These are phyloP conservation scores for Capronia coronata DNA, from an alignment of 2,329 filamentous ascomycete genomes.

Conservation along the genomic window DNA sequence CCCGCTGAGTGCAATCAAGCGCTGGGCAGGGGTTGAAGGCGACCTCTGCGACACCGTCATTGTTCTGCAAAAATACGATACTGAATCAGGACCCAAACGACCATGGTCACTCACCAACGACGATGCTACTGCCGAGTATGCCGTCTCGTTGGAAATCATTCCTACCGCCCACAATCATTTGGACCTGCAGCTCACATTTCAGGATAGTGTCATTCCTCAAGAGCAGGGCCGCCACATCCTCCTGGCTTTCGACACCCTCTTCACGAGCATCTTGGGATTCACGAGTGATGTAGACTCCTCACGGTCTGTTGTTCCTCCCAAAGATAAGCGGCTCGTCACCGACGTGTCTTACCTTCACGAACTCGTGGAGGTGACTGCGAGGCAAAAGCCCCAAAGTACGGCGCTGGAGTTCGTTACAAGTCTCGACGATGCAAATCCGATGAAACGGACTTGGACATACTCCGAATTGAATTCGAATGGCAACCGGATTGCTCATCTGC, in stretches of 20 bases:
- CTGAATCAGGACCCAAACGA: slow-evolving; percentile 21
- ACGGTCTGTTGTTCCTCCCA: slow-evolving; percentile 56
- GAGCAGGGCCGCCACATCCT: slow-evolving; percentile 30
- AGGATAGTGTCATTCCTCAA: slow-evolving; percentile 57
- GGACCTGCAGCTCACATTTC: slow-evolving; percentile 60
- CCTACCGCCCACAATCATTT: slow-evolving; percentile 47
- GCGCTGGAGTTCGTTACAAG: slow-evolving; percentile 70
- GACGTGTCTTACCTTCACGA: slow-evolving; percentile 62
- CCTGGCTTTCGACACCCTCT: slow-evolving; percentile 26
- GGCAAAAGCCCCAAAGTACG: slow-evolving; percentile 49
- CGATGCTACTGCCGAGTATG: slow-evolving; percentile 54
- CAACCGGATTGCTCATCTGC: slow-evolving; percentile 63
- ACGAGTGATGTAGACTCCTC: not conserved
- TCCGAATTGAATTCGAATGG: slow-evolving; percentile 62
- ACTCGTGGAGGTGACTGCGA: slow-evolving; percentile 63
- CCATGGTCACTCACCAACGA: slow-evolving; percentile 61
- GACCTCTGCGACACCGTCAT: slow-evolving; percentile 78
- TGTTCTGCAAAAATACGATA: slow-evolving; percentile 63
- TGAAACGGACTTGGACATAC: slow-evolving; percentile 64
- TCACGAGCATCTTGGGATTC: slow-evolving; percentile 4
- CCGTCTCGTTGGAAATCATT: slow-evolving; percentile 73
- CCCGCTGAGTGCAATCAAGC: slow-evolving; percentile 65
- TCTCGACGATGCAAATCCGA: slow-evolving; percentile 44
- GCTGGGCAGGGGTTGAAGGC: slow-evolving; percentile 58
- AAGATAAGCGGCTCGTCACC: slow-evolving; percentile 51